Base-by-base conservation (phyloP, 768 basidiomycete species). In the Suillus spraguei region DNA sequence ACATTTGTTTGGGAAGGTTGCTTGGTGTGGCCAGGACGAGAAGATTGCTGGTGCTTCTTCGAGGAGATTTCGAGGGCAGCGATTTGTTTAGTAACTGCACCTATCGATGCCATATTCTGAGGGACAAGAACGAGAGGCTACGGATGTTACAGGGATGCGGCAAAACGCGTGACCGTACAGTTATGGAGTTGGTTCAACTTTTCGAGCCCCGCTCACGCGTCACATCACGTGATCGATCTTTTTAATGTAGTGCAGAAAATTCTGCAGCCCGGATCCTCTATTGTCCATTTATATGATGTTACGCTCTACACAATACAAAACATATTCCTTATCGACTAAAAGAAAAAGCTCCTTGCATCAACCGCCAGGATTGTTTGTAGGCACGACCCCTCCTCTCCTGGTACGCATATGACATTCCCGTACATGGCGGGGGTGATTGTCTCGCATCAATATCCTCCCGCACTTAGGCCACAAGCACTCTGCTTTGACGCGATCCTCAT, bases 21-120 rank as follows among this genome's bases (percentile, higher is more conserved):
- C 69, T 90, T 91, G 67, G 81, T 60, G 67, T 80, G 77, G 61
- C 69, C 36, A 65, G 76, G 66, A 4, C 75, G 77, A 55, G 72
- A 68, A 35, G 70, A 70, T 60, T 72, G 71, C 24, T 75, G 75
- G 73, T 76, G 81, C 66, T 83, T 85, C 70, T 82, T 82, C 38
- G 79, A 71, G 7, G 84, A 81, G 5, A 91, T 85, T 66, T 91
- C 90, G 36, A 92, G 82, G 1, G 86, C 83, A 50, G 88, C 83
- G 28, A 92, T 85, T 70, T 91, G 89, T 50, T 85, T 82, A 11
- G 89, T 89, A 53, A 91, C 77, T 32, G 81, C 68, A 56, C 76
- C 76, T 39, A 83, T 79, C 4, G 87, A 82, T 32, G 83, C 79
- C 72, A 91, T 81, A 17, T 33, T 28, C 4, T 8, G 8, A 4